These are phyloP conservation scores for Penicillium nordicum DNA, from an alignment of 2,329 filamentous ascomycete genomes.

Conservation along the genomic window DNA sequence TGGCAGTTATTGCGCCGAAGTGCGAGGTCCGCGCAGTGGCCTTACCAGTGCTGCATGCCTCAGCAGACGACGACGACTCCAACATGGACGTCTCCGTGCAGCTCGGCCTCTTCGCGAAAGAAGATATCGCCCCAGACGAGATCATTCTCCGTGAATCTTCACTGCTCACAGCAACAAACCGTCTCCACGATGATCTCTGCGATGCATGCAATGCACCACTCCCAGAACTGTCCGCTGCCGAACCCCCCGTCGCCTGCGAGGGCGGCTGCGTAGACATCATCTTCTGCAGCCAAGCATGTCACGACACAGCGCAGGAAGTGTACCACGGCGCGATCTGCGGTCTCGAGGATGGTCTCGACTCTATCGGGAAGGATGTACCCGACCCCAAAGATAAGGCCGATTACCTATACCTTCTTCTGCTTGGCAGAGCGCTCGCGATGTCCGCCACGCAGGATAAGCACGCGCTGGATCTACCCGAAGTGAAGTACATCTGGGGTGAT, in stretches of 20 bases:
- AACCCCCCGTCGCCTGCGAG: constrained; percentile 47
- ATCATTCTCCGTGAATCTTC: constrained; percentile 77
- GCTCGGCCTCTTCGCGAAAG: constrained; percentile 83
- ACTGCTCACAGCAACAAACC: constrained; percentile 82
- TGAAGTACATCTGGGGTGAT: constrained; percentile 65
- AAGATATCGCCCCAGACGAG: constrained; percentile 74
- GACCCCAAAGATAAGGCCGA: constrained; percentile 57
- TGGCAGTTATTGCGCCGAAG: constrained; percentile 70
- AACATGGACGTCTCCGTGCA: constrained; percentile 56
- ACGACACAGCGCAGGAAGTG: constrained; percentile 51
- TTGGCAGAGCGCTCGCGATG: constrained; percentile 59
- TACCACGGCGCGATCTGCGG: constrained; percentile 62
- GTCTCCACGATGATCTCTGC: constrained; percentile 79
- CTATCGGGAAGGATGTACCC: constrained; percentile 57
- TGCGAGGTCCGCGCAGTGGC: constrained; percentile 74
- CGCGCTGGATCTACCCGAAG: constrained; percentile 57
- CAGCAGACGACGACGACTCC: constrained; percentile 2
- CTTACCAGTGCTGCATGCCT: constrained; percentile 65
- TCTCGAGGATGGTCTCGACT: constrained; percentile 49
- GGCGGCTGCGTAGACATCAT: constrained; percentile 55
- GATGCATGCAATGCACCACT: constrained; percentile 80
- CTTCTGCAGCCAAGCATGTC: constrained; percentile 59
- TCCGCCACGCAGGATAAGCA: constrained; percentile 58
- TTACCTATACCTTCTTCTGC: constrained; percentile 57
- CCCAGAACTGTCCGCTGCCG: constrained; percentile 51